phyloP scores from a whole-genome alignment of 2,329 filamentous ascomycete species.

The Onygenales sp. region DNA sequence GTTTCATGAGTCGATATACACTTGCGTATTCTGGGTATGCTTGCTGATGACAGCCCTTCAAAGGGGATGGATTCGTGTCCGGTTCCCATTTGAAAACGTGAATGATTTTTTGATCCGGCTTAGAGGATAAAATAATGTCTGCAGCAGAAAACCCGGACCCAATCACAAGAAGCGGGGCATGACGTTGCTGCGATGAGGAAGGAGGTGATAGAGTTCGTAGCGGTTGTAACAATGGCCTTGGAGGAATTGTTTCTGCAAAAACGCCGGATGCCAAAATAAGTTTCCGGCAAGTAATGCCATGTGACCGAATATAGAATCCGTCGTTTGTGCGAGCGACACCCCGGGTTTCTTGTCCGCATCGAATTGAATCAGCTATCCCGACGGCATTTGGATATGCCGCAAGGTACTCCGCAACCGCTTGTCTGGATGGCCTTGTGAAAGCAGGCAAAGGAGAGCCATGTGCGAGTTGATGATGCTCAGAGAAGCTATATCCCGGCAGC shows the following conservation, averaged over 20 bases:
- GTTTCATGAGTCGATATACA: conserved; percentile 52
- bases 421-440: conserved; percentile 46
- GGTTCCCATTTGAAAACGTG: conserved; percentile 54
- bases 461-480: conserved; percentile 39
- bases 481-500: conserved; percentile 50
- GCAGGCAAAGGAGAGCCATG: conserved; percentile 37
- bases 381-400: conserved; percentile 45
- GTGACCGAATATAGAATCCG: conserved; percentile 43
- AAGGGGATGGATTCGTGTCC: conserved; percentile 44
- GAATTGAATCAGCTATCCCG: conserved; percentile 41
- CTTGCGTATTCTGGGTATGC: conserved; percentile 55
- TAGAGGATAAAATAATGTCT: conserved; percentile 49
- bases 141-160: conserved; percentile 55
- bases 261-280: conserved; percentile 52
- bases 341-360: conserved; percentile 32
- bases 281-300: conserved; percentile 45
- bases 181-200: conserved; percentile 9
- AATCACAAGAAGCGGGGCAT: conserved; percentile 43
- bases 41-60: conserved; percentile 50
- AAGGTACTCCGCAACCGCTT: conserved; percentile 48
- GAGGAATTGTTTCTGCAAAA: conserved; percentile 46
- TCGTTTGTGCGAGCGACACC: conserved; percentile 34
- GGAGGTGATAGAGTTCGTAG: conserved; percentile 26
- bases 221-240: conserved; percentile 40
- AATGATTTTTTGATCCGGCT: conserved; percentile 43